A percentile compares a stretch with the other conserved stretches of the same genome.
These are phyloP conservation scores for Triadica sebifera DNA, from an alignment of 345 rosid genomes.

Conservation along the genomic window DNA sequence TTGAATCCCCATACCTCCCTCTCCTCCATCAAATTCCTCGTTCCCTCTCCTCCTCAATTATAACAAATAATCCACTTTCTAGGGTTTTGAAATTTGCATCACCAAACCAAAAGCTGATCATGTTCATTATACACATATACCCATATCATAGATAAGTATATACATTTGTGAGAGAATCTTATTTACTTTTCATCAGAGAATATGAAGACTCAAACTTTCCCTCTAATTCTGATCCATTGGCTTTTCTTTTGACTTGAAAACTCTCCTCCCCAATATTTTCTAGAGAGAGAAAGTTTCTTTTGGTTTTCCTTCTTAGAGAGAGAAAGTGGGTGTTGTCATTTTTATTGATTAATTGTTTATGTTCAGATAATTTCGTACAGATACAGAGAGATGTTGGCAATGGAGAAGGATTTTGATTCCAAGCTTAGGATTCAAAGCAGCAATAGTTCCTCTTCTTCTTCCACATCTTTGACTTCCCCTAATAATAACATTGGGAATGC, in stretches of 20 bases:
- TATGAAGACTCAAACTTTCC: no score
- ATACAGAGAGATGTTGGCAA: slow-evolving; percentile 59
- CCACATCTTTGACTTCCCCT: slow-evolving; percentile 7
- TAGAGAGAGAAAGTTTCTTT: slow-evolving; percentile 21
- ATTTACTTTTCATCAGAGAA: no score
- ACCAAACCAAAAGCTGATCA: slow-evolving; percentile 36
- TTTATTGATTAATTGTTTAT: slow-evolving; percentile 8
- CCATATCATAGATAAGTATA: slow-evolving; percentile 1
- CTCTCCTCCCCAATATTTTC: slow-evolving; percentile 35
- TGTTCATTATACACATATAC: slow-evolving; percentile 18
- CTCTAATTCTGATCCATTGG: slow-evolving; percentile 35
- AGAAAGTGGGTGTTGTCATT: slow-evolving; percentile 10
- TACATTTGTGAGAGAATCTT: slow-evolving; percentile 30
- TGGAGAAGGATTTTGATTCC: slow-evolving; percentile 94
- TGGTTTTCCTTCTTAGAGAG: not conserved
- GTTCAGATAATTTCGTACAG: slow-evolving; percentile 20
- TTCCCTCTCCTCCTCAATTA: slow-evolving; percentile 11
- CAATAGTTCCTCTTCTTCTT: slow-evolving; percentile 32
- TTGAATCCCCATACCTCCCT: slow-evolving; percentile 33
- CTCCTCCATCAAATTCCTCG: slow-evolving; percentile 37
- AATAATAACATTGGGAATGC: slow-evolving; percentile 20
- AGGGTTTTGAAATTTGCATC: slow-evolving; percentile 34
- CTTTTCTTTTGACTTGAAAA: slow-evolving; percentile 40
- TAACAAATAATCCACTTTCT: slow-evolving; percentile 11
- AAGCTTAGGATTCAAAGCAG: slow-evolving; percentile 72